phyloP scores from a whole-genome alignment of 306 rosid species.

The Rosa chinensis region DNA sequence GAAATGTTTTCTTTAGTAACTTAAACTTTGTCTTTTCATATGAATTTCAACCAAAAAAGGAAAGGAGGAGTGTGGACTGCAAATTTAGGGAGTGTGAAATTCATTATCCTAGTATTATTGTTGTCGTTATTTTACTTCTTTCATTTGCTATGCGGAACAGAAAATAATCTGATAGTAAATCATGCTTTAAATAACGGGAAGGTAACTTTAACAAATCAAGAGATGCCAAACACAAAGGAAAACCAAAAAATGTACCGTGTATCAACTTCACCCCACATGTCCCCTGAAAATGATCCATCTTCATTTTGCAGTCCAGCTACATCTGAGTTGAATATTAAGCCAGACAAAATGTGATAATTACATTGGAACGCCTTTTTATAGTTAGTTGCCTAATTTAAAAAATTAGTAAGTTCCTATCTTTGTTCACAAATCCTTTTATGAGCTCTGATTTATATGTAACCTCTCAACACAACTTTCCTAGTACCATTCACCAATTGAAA shows the following conservation, averaged over 20 bases:
- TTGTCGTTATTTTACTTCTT: background rate
- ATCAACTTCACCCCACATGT: slow-evolving; percentile 91
- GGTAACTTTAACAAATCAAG: slow-evolving; percentile 1
- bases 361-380: background rate
- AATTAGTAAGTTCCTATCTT: background rate
- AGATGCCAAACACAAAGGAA: slow-evolving; percentile 3
- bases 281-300: slow-evolving; percentile 96
- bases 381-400: background rate
- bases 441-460: background rate
- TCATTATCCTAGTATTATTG: too few species aligned
- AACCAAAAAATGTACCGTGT: slow-evolving; percentile 43
- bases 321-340: slow-evolving; percentile 56
- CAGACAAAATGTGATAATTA: slow-evolving; percentile 8
- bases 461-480: background rate
- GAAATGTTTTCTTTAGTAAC: too few species aligned
- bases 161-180: background rate
- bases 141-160: background rate
- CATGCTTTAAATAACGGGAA: background rate
- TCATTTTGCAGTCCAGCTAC: slow-evolving; percentile 74
- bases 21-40: too few species aligned
- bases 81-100: too few species aligned
- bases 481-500: background rate
- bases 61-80: too few species aligned
- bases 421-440: background rate
- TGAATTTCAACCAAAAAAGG: background rate